A percentile compares a stretch with the other conserved stretches of the same genome.
Conservation (phyloP, 2,329 filamentous ascomycete genomes). For the Xenosphaeropsis pyriputrescens region DNA sequence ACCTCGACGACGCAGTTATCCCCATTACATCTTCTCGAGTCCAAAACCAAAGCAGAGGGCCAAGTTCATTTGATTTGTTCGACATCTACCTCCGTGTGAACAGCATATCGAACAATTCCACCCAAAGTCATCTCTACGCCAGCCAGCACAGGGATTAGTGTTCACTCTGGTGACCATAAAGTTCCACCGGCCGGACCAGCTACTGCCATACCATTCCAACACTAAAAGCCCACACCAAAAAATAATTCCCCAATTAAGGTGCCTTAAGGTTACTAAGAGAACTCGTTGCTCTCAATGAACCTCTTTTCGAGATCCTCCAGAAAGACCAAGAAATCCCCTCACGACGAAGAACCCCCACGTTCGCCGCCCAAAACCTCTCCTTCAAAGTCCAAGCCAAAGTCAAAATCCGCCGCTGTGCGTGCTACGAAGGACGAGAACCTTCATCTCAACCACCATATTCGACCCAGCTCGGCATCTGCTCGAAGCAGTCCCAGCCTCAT, state of each 20-base stretch:
- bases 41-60: too few relatives aligned
- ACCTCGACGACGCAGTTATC: too few relatives aligned
- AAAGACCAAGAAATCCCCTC: conserved; percentile 16
- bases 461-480: conserved; percentile 12
- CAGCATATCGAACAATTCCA: too few relatives aligned
- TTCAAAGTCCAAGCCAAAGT: conserved; percentile 9
- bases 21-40: too few relatives aligned
- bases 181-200: not conserved
- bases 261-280: not conserved
- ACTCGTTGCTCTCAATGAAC: conserved; percentile 14
- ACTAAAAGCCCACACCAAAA: conserved; percentile 1
- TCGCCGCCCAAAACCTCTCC: conserved; percentile 16
- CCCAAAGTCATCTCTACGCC: too few relatives aligned
- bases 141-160: too few relatives aligned
- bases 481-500: conserved; percentile 14
- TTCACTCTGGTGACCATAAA: not conserved
- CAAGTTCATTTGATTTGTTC: too few relatives aligned
- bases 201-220: conserved; percentile 1
- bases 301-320: conserved; percentile 19
- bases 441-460: conserved; percentile 3
- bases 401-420: conserved; percentile 1
- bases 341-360: conserved; percentile 4
- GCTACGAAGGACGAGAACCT: conserved; percentile 11
- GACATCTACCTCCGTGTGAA: too few relatives aligned
- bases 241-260: too few relatives aligned